A percentile compares a stretch with the other conserved stretches of the same genome.
phyloP scores from a whole-genome alignment of 352 stramenopile genomes.

The Bremia lactucae region DNA sequence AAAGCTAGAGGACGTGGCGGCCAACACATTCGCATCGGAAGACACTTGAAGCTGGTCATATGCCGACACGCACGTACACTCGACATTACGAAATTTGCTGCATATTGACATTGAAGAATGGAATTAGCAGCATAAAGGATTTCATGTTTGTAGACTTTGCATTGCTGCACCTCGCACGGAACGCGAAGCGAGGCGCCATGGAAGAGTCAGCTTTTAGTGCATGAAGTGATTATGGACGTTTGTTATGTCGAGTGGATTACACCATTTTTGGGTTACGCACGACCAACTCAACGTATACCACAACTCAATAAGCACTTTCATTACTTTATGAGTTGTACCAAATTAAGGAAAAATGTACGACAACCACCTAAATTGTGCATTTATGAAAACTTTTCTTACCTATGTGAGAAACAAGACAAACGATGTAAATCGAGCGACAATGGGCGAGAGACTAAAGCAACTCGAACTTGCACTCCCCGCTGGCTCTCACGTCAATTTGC shows the following conservation, averaged over 20 bases:
- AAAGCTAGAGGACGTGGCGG: constrained; percentile 30
- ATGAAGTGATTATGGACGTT: constrained; percentile 1
- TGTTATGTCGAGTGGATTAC: too few species aligned
- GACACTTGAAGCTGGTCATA: constrained; percentile 65
- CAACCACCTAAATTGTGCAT: constrained; percentile 29
- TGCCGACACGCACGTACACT: constrained; percentile 37
- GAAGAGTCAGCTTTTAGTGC: constrained; percentile 12
- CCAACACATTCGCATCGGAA: constrained; percentile 35
- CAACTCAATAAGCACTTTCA: too few species aligned
- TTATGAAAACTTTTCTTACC: constrained; percentile 27
- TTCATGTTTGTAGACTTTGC: neutral
- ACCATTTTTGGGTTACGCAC: too few species aligned
- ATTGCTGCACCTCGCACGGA: constrained; percentile 29
- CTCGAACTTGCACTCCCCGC: constrained; percentile 1
- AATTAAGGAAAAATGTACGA: too few species aligned
- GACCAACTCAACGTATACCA: too few species aligned
- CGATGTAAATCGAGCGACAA: constrained; percentile 5
- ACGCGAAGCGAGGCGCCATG: constrained; percentile 42
- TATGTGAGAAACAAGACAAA: constrained; percentile 7
- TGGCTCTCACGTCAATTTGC: too few species aligned
- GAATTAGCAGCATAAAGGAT: neutral
- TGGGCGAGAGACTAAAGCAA: constrained; percentile 4
- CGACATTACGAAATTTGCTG: constrained; percentile 78
- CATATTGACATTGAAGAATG: neutral
- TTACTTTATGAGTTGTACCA: too few species aligned